Conservation (phyloP, 2,329 filamentous ascomycete species). For the Diplocarpon mali region DNA sequence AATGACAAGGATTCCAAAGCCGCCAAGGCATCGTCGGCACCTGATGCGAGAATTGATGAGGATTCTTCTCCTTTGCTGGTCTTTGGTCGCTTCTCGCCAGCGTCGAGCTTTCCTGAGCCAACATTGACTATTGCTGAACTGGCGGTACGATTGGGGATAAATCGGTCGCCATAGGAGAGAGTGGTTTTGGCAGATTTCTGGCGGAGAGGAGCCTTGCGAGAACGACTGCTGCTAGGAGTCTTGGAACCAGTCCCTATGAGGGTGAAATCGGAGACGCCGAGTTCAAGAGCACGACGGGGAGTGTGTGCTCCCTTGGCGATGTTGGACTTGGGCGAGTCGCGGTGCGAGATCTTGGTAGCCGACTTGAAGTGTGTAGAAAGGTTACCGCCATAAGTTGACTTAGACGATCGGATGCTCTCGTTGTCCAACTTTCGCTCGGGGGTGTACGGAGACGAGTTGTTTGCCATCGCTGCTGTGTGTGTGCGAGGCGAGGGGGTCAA, state of each 20-base stretch:
- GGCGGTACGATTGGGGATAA: slow-evolving; percentile 86
- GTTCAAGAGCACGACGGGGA: slow-evolving; percentile 72
- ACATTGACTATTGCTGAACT: slow-evolving; percentile 79
- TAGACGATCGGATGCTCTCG: slow-evolving; percentile 41
- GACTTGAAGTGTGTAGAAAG: slow-evolving; percentile 70
- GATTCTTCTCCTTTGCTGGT: slow-evolving; percentile 57
- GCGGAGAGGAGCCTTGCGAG: slow-evolving; percentile 42
- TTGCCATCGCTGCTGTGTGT: slow-evolving; percentile 40
- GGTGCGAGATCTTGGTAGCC: slow-evolving; percentile 53
- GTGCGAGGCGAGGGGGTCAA: slow-evolving; percentile 80
- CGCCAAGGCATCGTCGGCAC: slow-evolving; percentile 63
- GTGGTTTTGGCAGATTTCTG: slow-evolving; percentile 62
- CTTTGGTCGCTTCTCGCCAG: slow-evolving; percentile 60
- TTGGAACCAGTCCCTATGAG: slow-evolving; percentile 73
- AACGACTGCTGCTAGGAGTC: slow-evolving; percentile 46
- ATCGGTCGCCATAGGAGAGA: slow-evolving; percentile 74
- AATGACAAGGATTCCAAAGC: slow-evolving; percentile 73
- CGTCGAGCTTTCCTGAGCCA: slow-evolving; percentile 73
- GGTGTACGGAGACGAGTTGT: slow-evolving; percentile 64
- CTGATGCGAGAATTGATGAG: slow-evolving; percentile 62
- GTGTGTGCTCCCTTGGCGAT: slow-evolving; percentile 67
- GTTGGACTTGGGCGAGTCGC: slow-evolving; percentile 93
- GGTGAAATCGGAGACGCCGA: slow-evolving; percentile 86
- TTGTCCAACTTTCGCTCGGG: slow-evolving; percentile 49
- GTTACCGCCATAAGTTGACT: slow-evolving; percentile 73